Evolutionary conservation across 805 yeast genomes (phyloP).

Genomic region (Ogataea philodendri): DNA sequence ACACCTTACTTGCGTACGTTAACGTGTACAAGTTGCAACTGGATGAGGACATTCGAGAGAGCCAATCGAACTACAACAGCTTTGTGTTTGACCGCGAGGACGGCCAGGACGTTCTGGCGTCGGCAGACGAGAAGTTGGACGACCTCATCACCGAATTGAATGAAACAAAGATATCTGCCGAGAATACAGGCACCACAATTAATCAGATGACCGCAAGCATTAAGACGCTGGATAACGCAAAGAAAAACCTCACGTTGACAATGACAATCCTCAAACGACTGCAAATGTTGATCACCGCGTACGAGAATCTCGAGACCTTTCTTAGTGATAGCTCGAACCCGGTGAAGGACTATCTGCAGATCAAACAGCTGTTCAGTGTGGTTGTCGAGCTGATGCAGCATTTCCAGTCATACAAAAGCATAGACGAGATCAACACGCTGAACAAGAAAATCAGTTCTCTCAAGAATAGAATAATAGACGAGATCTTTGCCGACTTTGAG

Average conservation of each 20-base stretch:
- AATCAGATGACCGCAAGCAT: constrained; percentile 73
- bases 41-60: constrained; percentile 41
- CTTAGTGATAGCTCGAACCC: constrained; percentile 34
- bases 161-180: constrained; percentile 47
- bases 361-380: constrained; percentile 61
- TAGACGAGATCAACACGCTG: constrained; percentile 71
- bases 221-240: constrained; percentile 74
- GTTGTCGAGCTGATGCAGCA: constrained; percentile 69
- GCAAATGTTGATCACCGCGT: constrained; percentile 80
- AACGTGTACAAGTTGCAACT: constrained; percentile 49
- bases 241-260: constrained; percentile 76
- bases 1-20: constrained; percentile 48
- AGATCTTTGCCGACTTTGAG: constrained; percentile 73
- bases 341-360: constrained; percentile 45
- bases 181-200: constrained; percentile 58
- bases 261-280: constrained; percentile 85
- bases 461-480: constrained; percentile 62
- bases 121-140: constrained; percentile 36
- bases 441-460: constrained; percentile 57
- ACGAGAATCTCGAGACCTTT: constrained; percentile 53
- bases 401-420: constrained; percentile 78
- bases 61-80: constrained; percentile 36
- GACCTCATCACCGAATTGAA: constrained; percentile 44
- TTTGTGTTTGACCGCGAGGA: constrained; percentile 20
- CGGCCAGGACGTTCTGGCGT: constrained; percentile 25